Conservation (phyloP, 257 asterid species). For the Fraxinus cuspidata region DNA sequence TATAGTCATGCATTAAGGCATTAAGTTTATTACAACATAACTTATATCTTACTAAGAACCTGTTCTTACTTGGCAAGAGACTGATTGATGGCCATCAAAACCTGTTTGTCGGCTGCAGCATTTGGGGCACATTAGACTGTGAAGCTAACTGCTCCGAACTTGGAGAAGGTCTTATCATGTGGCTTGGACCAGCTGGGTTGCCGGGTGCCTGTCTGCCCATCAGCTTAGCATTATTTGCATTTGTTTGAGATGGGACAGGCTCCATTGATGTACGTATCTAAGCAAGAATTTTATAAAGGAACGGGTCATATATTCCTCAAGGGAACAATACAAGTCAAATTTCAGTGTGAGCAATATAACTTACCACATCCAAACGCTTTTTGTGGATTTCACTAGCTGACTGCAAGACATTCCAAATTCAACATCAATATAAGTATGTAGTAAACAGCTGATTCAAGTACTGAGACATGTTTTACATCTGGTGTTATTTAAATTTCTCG, state of each 20-base stretch:
- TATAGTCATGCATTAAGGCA: slow-evolving; percentile 7
- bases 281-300: slow-evolving; percentile 23
- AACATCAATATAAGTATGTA: slow-evolving; percentile 16
- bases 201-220: slow-evolving; percentile 53
- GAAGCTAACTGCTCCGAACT: slow-evolving; percentile 79
- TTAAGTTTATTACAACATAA: not conserved
- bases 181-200: slow-evolving; percentile 55
- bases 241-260: slow-evolving; percentile 53
- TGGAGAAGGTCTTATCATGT: slow-evolving; percentile 64
- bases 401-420: slow-evolving; percentile 56
- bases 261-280: slow-evolving; percentile 68
- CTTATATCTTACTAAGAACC: slow-evolving; percentile 8
- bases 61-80: slow-evolving; percentile 15
- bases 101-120: slow-evolving; percentile 67
- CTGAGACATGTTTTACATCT: slow-evolving; percentile 10
- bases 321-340: slow-evolving; percentile 1
- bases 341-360: slow-evolving; percentile 23
- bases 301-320: slow-evolving; percentile 4
- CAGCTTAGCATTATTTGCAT: slow-evolving; percentile 42
- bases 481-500: not conserved
- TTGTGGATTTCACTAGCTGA: slow-evolving; percentile 66
- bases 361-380: slow-evolving; percentile 84
- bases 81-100: slow-evolving; percentile 48
- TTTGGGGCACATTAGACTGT: slow-evolving; percentile 63
- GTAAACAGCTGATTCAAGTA: slow-evolving; percentile 9